A percentile compares a stretch with the other conserved stretches of the same genome.
Conservation (phyloP, 1,284 basidiomycete species). For the Fomitopsis schrenkii region DNA sequence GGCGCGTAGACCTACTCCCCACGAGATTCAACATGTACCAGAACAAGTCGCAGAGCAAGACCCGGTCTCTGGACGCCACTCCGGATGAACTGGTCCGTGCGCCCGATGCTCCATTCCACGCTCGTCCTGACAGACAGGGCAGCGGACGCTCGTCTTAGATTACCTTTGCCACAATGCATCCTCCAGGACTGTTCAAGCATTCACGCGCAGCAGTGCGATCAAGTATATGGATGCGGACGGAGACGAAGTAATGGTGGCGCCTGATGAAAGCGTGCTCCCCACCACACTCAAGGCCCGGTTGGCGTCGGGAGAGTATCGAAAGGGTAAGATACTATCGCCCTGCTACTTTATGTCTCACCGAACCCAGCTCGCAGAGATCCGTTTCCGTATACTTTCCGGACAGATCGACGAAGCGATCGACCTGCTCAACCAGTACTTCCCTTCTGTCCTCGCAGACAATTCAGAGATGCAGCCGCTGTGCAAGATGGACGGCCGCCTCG, state of each 20-base stretch:
- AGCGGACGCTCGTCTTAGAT: conserved; percentile 77
- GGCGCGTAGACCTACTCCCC: not conserved
- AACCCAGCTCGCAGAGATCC: conserved; percentile 48
- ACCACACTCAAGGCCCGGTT: conserved; percentile 34
- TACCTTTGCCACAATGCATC: conserved; percentile 78
- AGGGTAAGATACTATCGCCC: conserved; percentile 39
- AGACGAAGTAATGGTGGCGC: conserved; percentile 47
- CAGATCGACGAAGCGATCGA: conserved; percentile 64
- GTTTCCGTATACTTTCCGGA: conserved; percentile 61
- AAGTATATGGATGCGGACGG: conserved; percentile 63
- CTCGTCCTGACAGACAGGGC: not conserved
- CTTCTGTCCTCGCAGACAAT: conserved; percentile 50
- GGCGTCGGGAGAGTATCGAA: conserved; percentile 46
- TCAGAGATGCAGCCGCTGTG: conserved; percentile 11
- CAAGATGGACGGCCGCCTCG: conserved; percentile 19
- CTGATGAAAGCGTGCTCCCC: conserved; percentile 19
- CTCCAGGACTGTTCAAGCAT: conserved; percentile 65
- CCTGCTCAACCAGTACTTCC: conserved; percentile 66
- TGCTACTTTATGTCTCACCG: not conserved
- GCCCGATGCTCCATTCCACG: not conserved
- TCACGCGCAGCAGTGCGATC: conserved; percentile 60
- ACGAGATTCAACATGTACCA: not conserved
- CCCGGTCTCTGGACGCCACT: conserved; percentile 14
- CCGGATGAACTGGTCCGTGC: conserved; percentile 18
- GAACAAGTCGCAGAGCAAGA: not conserved